Percentiles rank a stretch among this genome's conserved stretches.
Evolutionary conservation across 225 moss, liverwort and hornwort species (phyloP).

Genomic region (Asterella californica): DNA sequence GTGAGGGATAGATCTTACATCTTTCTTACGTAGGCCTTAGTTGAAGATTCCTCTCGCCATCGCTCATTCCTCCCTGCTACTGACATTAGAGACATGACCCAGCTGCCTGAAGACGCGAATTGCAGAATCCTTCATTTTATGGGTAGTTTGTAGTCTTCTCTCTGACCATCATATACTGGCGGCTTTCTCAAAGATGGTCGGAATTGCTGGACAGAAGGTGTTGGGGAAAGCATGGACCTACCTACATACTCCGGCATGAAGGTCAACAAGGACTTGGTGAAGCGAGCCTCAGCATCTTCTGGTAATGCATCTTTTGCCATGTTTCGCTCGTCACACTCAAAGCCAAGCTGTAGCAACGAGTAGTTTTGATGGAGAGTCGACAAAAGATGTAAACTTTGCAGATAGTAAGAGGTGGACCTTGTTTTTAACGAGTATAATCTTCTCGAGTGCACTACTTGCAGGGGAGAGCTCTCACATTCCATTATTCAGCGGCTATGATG

Average conservation of each 20-base stretch:
- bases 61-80: no score
- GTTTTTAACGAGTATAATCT: background rate
- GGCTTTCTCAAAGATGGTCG: background rate
- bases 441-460: conserved; percentile 9
- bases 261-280: conserved; percentile 23
- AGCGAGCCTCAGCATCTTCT: conserved; percentile 30
- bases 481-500: conserved; percentile 12
- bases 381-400: background rate
- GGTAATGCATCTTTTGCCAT: background rate
- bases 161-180: background rate
- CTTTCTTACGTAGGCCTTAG: background rate
- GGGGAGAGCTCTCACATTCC: conserved; percentile 31
- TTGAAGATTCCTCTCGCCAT: background rate
- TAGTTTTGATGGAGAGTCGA: background rate
- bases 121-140: no score
- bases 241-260: conserved; percentile 33
- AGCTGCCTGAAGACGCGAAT: no score
- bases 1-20: conserved; percentile 17
- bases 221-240: conserved; percentile 22
- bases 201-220: conserved; percentile 17
- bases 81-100: no score
- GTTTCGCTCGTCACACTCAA: background rate
- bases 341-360: background rate
- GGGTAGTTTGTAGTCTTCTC: no score
- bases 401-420: background rate